A percentile compares a stretch with the other conserved stretches of the same genome.
These are phyloP conservation scores for Eutreptiella sp. DNA, from an alignment of 208 protist genomes.

Conservation along the genomic window DNA sequence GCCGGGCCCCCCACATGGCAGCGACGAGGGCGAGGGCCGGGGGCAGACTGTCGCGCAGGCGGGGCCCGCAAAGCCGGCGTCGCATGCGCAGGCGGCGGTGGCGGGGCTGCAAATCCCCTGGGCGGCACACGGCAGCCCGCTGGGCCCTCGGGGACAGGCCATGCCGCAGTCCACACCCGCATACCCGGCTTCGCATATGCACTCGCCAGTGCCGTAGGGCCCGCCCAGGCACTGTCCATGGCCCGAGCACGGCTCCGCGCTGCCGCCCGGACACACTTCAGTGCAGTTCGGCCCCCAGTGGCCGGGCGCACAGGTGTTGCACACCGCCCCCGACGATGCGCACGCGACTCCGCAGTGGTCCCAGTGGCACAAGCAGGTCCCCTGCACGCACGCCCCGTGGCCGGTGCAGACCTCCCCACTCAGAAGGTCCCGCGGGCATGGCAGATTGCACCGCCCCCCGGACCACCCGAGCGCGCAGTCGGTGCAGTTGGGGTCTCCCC, in stretches of 20 bases:
- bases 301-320: too few species aligned
- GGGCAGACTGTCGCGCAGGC: not conserved
- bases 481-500: constrained; percentile 19
- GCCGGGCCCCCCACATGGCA: not conserved
- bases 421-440: constrained; percentile 5
- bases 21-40: not conserved
- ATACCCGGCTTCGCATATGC: constrained; percentile 6
- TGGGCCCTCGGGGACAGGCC: not conserved
- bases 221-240: too few species aligned
- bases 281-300: too few species aligned
- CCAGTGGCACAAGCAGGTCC: not conserved
- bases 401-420: constrained; percentile 1
- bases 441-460: not conserved
- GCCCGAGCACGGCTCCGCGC: too few species aligned
- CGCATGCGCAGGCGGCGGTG: constrained; percentile 12
- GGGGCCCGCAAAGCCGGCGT: not conserved
- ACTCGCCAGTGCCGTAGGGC: not conserved
- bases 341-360: not conserved
- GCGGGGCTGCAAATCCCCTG: constrained; percentile 27
- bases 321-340: too few species aligned
- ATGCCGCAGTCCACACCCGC: constrained; percentile 5
- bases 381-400: not conserved
- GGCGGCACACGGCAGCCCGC: constrained; percentile 9
- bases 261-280: constrained; percentile 15
- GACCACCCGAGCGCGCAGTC: constrained; percentile 17